phyloP scores from a whole-genome alignment of 139 green algal species.

The Edaphochlamys debaryana region DNA sequence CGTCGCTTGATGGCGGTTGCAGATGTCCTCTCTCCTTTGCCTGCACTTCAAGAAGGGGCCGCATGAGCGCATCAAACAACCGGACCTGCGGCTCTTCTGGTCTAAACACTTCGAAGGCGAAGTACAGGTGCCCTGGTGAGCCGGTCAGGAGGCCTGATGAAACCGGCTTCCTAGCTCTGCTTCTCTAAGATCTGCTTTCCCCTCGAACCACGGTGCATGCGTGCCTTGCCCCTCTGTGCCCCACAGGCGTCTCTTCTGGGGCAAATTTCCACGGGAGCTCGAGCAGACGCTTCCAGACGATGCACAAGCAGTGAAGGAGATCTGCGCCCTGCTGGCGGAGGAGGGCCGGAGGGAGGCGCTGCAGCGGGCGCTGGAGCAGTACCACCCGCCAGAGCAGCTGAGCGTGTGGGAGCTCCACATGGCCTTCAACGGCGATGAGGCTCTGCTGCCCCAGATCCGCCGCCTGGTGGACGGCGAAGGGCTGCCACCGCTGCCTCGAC shows the following conservation, averaged over 20 bases:
- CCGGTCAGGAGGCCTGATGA: no score
- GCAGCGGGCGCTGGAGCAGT: not conserved
- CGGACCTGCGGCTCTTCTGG: not conserved
- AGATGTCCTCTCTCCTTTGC: not conserved
- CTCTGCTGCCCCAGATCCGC: not conserved
- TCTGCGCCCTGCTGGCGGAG: no score
- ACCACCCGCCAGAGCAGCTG: not conserved
- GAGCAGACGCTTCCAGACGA: no score
- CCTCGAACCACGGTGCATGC: no score
- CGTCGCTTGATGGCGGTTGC: no score
- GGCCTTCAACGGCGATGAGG: not conserved
- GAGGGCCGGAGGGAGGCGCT: not conserved
- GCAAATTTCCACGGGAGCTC: no score
- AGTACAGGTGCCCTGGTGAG: not conserved
- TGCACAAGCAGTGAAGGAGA: no score
- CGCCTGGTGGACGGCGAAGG: not conserved
- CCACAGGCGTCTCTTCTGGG: no score
- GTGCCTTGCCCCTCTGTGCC: no score
- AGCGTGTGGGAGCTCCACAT: slow-evolving; percentile 12
- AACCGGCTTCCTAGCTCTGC: no score
- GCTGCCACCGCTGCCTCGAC: not conserved
- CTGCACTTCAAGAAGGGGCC: not conserved
- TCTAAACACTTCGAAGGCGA: not conserved
- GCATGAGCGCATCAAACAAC: not conserved
- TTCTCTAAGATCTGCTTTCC: not conserved